Evolutionary conservation across 441 rosid genomes (phyloP), one percentile per base, ranked within the genome.

Genomic region (Geranium incanum): DNA sequence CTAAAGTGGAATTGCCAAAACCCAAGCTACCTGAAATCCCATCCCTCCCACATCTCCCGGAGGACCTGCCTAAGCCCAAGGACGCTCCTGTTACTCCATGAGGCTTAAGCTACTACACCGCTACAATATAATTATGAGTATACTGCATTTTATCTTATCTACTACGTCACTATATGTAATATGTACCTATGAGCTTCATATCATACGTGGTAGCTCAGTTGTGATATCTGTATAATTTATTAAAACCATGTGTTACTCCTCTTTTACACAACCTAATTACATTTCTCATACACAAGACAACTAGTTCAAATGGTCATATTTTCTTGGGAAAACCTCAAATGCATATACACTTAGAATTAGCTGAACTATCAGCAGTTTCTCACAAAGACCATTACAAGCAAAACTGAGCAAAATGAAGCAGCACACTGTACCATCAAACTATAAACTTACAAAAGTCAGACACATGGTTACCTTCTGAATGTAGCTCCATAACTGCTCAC

Each of bases 1-100:
- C 63, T 16, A 57, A 57, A 9, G 63, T 57, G 6, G 63, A 57
- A 57, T 18, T 57, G 63, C 63, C 63, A 21, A 57, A 43, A 43
- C 52, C 52, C 7, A 7, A 52, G 18, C 15, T 52, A 0, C 60
- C 60, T 52, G 63, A 57, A 57, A 57, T 15, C 63, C 63, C 28
- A 6, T 15, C 19, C 6, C 21, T 57, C 21, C 63, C 28, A 6
- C 21, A 57, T 57, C 8, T 16, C 8, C 63, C 63, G 0, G 23
- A 57, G 23, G 63, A 57, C 11, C 63, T 57, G 63, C 63, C 63
- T 15, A 57, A 57, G 5, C 63, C 63, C 28, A 5, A 57, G 9
- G 63, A 57, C 63, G 18, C n/a, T 15, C 63, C 63, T 5, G 18
- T 12, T 16, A 16, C 23, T 57, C 63, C 63, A 16, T 57, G 63